Evolutionary conservation across 768 basidiomycete species (phyloP).

Genomic region (Steccherinum ochraceum): DNA sequence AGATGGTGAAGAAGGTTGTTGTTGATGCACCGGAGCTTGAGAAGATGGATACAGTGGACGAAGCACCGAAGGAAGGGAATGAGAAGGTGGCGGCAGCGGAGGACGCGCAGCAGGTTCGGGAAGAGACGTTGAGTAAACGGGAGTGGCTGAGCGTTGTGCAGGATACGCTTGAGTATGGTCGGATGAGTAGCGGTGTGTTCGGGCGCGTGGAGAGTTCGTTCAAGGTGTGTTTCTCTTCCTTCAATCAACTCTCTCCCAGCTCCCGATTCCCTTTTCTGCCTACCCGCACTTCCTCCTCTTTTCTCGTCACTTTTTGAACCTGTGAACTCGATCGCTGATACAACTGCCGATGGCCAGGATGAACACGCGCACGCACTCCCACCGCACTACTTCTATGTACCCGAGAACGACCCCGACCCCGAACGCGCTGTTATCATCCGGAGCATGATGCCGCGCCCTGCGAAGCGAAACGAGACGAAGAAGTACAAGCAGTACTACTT

Average conservation of each 20-base stretch:
- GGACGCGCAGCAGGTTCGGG: background rate
- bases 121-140: constrained; percentile 3
- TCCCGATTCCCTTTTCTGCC: constrained; percentile 3
- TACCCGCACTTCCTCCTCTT: constrained; percentile 1
- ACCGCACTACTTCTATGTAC: constrained; percentile 72
- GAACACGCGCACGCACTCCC: constrained; percentile 40
- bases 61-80: background rate
- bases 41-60: constrained; percentile 13
- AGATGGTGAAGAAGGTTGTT: constrained; percentile 6
- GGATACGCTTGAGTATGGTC: constrained; percentile 40
- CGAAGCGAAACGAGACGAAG: constrained; percentile 71
- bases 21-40: background rate
- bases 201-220: constrained; percentile 50
- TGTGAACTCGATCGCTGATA: background rate
- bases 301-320: background rate
- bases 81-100: background rate
- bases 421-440: constrained; percentile 63
- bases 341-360: constrained; percentile 21
- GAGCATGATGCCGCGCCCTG: constrained; percentile 71
- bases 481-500: constrained; percentile 86
- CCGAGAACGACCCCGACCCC: constrained; percentile 62
- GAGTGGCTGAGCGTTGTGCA: constrained; percentile 49
- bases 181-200: constrained; percentile 52
- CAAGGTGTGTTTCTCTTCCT: constrained; percentile 34
- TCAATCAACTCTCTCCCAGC: background rate